Conservation (phyloP, 495 filamentous ascomycete species). For the Xeromyces bisporus region DNA sequence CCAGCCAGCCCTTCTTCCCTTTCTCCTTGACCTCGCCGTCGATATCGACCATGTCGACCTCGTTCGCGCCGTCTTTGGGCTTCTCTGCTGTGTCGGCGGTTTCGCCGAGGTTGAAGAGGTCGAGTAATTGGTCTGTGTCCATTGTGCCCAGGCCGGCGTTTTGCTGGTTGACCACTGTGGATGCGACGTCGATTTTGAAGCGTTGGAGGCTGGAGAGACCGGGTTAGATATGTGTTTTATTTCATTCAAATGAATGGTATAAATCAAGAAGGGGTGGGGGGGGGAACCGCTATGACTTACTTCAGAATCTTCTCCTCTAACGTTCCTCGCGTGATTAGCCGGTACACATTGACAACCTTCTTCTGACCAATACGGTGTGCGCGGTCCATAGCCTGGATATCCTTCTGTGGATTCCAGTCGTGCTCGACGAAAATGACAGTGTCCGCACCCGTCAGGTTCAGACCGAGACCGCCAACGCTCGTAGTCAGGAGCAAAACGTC, state of each 20-base stretch:
- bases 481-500: slow-evolving; percentile 87
- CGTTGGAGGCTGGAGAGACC: slow-evolving; percentile 60
- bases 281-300: slow-evolving; percentile 29
- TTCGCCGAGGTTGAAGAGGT: slow-evolving; percentile 86
- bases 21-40: slow-evolving; percentile 87
- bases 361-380: slow-evolving; percentile 97
- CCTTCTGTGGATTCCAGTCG: slow-evolving; percentile 98
- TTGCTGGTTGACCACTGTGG: slow-evolving; percentile 96
- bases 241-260: neutral
- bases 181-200: slow-evolving; percentile 98
- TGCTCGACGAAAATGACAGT: slow-evolving; percentile 99
- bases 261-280: slow-evolving; percentile 1
- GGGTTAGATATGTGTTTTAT: slow-evolving; percentile 10
- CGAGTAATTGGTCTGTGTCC: slow-evolving; percentile 95
- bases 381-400: slow-evolving; percentile 97
- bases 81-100: slow-evolving; percentile 52
- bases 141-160: slow-evolving; percentile 88
- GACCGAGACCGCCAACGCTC: slow-evolving; percentile 79
- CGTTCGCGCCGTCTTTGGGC: slow-evolving; percentile 39
- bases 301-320: slow-evolving; percentile 96
- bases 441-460: slow-evolving; percentile 93
- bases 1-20: slow-evolving; percentile 88
- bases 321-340: slow-evolving; percentile 84
- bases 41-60: slow-evolving; percentile 87
- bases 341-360: slow-evolving; percentile 99